phyloP scores from a whole-genome alignment of 768 basidiomycete species.

The Trametes coccinea region DNA sequence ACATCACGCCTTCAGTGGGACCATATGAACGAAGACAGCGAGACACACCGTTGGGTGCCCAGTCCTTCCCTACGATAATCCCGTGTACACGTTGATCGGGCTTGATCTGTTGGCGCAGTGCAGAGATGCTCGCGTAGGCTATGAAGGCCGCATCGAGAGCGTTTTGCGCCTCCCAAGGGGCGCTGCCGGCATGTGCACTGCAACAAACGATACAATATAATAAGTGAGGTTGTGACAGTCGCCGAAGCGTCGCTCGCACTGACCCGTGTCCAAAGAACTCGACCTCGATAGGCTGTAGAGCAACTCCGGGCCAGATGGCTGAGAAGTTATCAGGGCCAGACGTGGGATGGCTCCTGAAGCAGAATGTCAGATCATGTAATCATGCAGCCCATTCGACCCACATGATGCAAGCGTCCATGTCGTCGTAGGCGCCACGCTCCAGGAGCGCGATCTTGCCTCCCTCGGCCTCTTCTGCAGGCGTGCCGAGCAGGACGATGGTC shows the following conservation, averaged over 20 bases:
- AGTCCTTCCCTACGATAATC: slow-evolving; percentile 66
- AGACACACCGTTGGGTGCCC: slow-evolving; percentile 65
- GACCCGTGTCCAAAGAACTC: slow-evolving; percentile 79
- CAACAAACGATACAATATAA: slow-evolving; percentile 1
- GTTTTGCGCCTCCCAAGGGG: slow-evolving; percentile 87
- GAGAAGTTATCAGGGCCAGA: slow-evolving; percentile 54
- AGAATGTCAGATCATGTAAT: too few relatives aligned
- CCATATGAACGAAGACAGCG: not conserved
- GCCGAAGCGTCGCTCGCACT: slow-evolving; percentile 23
- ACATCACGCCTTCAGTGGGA: not conserved
- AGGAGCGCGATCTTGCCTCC: slow-evolving; percentile 78
- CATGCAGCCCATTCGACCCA: slow-evolving; percentile 26
- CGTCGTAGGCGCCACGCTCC: slow-evolving; percentile 73
- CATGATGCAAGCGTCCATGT: slow-evolving; percentile 85
- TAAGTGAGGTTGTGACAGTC: not conserved
- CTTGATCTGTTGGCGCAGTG: slow-evolving; percentile 84
- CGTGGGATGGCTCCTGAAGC: slow-evolving; percentile 69
- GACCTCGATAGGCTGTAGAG: slow-evolving; percentile 63
- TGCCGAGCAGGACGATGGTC: slow-evolving; percentile 73
- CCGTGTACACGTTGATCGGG: slow-evolving; percentile 82
- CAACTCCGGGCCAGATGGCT: slow-evolving; percentile 54
- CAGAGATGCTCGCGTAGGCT: slow-evolving; percentile 77
- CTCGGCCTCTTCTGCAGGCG: slow-evolving; percentile 79
- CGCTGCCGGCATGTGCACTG: slow-evolving; percentile 77
- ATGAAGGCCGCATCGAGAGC: slow-evolving; percentile 88